Evolutionary conservation across 176 grass and related monocot genomes (phyloP), one percentile per base, ranked within the genome.

Genomic region (Urochloa ruziziensis): DNA sequence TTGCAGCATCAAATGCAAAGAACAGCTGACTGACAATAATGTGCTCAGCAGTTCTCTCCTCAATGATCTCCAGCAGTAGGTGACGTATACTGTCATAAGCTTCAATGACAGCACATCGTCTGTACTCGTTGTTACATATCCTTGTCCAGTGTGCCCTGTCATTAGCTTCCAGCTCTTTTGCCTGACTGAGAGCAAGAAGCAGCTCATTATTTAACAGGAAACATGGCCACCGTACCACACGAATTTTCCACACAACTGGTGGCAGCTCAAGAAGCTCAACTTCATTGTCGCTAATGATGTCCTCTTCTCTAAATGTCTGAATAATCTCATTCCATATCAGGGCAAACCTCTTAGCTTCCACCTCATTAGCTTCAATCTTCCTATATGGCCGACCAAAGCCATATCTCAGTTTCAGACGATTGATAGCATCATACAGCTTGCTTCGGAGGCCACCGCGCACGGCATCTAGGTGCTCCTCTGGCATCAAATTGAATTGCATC

Each of bases 301-400:
- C 96, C 80, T 98, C 96, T 79, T 98, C 96, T 79, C 96, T 91
- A 72, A 98, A 98, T 46, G 90, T 91, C 39, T 78, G 62, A 57
- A 98, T 92, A 66, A 98, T 95, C 87, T 98, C 96, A 86, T 98
- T 95, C 96, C 93, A 98, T 46, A 98, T 95, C 61, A 95, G 87
- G 8, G 93, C 93, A 74, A 98, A 98, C 42, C 93, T 91, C 84
- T 87, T 98, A 33, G 96, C 91, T 89, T 93, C 82, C 18, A 98
- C 93, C 77, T 95, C 88, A 25, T 90, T 85, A 54, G 71, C 90
- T 77, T 95, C 90, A 24, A 95, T 95, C 86, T 92, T 98, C 65
- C 85, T 91, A 86, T 95, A 98, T 16, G 96, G 93, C 14, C 87
- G 89, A 29, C 96, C 96, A 78, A 98, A 95, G 29, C 96, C 93